Percentiles rank a stretch among this genome's conserved stretches.
phyloP scores from a whole-genome alignment of 1,139 yeast genomes.

The Pichia sp. region DNA sequence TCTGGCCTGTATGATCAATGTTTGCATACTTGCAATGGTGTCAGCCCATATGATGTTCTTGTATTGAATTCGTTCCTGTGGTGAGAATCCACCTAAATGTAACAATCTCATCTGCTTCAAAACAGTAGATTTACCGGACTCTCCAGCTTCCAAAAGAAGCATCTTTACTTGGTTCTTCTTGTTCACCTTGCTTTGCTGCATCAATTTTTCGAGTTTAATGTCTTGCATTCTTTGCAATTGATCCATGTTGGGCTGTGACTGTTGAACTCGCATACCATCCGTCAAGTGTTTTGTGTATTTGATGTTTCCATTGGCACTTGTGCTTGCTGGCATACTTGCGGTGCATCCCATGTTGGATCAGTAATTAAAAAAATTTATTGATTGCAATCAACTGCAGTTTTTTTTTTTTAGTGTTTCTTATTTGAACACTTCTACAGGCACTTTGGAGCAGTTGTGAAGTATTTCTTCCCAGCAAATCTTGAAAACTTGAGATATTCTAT shows the following conservation, averaged over 20 bases:
- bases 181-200: constrained; percentile 50
- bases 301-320: constrained; percentile 26
- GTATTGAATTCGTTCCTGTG: constrained; percentile 76
- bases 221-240: constrained; percentile 27
- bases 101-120: constrained; percentile 82
- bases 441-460: not conserved
- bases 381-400: too few relatives aligned
- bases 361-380: not conserved
- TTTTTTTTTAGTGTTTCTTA: not conserved
- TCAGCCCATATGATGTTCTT: constrained; percentile 94
- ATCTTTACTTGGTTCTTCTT: constrained; percentile 58
- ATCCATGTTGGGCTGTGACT: constrained; percentile 21
- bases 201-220: constrained; percentile 51
- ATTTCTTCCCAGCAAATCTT: not conserved
- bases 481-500: not conserved
- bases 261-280: not conserved
- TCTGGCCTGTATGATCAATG: constrained; percentile 68
- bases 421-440: not conserved
- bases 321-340: constrained; percentile 47
- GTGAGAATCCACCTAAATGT: constrained; percentile 82
- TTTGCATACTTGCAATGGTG: constrained; percentile 83
- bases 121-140: constrained; percentile 95
- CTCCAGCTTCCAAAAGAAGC: constrained; percentile 87
- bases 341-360: constrained; percentile 56
- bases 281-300: too few relatives aligned